phyloP scores from a whole-genome alignment of 495 filamentous ascomycete genomes.

The Terfezia claveryi region DNA sequence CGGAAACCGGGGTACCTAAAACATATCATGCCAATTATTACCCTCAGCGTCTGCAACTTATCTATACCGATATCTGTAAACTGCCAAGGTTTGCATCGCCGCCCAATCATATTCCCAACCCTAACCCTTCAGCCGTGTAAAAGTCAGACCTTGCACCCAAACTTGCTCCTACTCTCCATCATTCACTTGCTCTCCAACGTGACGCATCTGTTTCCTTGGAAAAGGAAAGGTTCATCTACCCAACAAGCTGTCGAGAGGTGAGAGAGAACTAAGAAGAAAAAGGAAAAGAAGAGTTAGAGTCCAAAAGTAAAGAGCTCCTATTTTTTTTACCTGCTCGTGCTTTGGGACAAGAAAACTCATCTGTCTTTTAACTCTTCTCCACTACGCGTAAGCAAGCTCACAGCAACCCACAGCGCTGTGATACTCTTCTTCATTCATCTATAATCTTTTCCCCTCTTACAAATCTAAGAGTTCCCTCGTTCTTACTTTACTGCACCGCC shows the following conservation, averaged over 20 bases:
- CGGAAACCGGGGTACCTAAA: no score
- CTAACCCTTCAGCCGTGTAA: neutral
- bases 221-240: neutral
- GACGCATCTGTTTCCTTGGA: neutral
- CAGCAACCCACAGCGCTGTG: neutral
- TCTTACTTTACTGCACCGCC: neutral
- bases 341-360: neutral
- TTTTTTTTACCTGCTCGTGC: neutral
- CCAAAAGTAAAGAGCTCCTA: neutral
- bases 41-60: no score
- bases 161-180: neutral
- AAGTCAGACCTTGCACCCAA: neutral
- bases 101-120: neutral
- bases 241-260: neutral
- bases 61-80: no score
- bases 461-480: neutral
- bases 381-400: neutral
- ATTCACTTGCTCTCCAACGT: neutral
- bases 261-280: neutral
- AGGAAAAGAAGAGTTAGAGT: neutral
- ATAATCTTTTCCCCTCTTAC: neutral
- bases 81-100: no score
- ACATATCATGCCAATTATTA: no score
- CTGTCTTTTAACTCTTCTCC: neutral
- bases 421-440: neutral